Conservation (phyloP, 176 grass and related monocot genomes). For the Eleusine indica region DNA sequence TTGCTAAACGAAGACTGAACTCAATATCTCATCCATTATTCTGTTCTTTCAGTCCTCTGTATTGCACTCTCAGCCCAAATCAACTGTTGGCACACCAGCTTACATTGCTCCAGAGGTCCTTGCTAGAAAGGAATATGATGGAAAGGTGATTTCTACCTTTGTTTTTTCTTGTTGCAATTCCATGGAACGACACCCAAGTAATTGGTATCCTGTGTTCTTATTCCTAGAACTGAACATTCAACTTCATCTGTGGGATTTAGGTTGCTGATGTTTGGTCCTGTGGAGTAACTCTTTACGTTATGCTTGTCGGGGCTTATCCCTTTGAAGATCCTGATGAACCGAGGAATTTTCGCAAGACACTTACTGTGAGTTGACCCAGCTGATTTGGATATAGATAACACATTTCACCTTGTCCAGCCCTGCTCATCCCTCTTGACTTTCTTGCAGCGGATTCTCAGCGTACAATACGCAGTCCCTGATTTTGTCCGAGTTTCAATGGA, state of each 20-base stretch:
- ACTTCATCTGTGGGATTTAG: constrained; percentile 43
- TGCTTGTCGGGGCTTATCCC: constrained; percentile 95
- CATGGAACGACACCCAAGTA: neutral
- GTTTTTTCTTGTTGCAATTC: neutral
- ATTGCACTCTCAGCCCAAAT: constrained; percentile 95
- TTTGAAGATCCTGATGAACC: constrained; percentile 92
- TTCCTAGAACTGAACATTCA: neutral
- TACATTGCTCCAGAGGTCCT: constrained; percentile 95
- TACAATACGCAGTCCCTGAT: constrained; percentile 81
- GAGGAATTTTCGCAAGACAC: constrained; percentile 90
- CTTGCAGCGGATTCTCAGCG: constrained; percentile 89
- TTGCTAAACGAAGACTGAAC: constrained; percentile 25
- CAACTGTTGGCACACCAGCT: constrained; percentile 93
- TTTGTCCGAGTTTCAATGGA: constrained; percentile 84
- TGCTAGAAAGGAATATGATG: constrained; percentile 87
- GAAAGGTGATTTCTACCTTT: constrained; percentile 63
- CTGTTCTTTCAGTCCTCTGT: constrained; percentile 69
- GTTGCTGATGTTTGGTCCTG: constrained; percentile 99
- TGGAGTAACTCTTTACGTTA: constrained; percentile 96
- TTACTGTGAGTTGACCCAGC: constrained; percentile 61
- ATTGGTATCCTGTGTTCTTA: neutral
- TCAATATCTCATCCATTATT: constrained; percentile 1
- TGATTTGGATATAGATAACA: neutral
- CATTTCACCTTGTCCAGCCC: neutral
- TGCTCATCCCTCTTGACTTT: constrained; percentile 19